These are phyloP conservation scores for Lepidium sativum DNA, from an alignment of 345 rosid species.

Conservation along the genomic window DNA sequence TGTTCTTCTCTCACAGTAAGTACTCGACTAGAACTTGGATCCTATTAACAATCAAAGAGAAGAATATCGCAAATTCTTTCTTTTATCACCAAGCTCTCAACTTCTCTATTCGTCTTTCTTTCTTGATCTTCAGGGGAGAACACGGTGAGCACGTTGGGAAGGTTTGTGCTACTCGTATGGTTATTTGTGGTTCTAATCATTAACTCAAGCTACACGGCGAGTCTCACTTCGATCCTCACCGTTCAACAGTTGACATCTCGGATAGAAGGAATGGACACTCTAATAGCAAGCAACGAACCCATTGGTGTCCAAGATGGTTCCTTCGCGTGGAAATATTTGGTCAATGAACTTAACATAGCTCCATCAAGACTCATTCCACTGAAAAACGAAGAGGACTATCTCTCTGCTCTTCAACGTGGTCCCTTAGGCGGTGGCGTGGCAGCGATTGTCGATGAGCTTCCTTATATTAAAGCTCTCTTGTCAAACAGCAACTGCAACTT, in stretches of 20 bases:
- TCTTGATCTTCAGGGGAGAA: constrained; percentile 56
- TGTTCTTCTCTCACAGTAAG: constrained; percentile 96
- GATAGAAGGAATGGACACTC: constrained; percentile 68
- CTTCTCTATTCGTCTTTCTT: not conserved
- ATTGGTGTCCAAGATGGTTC: constrained; percentile 89
- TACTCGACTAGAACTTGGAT: constrained; percentile 2
- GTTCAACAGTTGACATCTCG: constrained; percentile 78
- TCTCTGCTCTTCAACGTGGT: constrained; percentile 46
- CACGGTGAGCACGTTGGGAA: constrained; percentile 72
- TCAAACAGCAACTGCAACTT: constrained; percentile 52
- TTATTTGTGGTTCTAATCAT: constrained; percentile 84
- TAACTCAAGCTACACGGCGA: constrained; percentile 96
- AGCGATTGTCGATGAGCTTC: constrained; percentile 92
- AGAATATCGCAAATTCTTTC: not conserved
- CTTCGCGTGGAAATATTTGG: constrained; percentile 65
- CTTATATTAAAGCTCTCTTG: constrained; percentile 76
- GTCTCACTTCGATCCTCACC: constrained; percentile 89
- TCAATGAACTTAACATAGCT: constrained; percentile 71
- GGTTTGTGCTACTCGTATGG: constrained; percentile 83
- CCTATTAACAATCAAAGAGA: not conserved
- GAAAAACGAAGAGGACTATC: constrained; percentile 45
- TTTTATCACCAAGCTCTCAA: not conserved
- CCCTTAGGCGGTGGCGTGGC: constrained; percentile 69
- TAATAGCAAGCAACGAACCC: constrained; percentile 53
- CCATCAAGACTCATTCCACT: constrained; percentile 52